Base-by-base conservation (phyloP, 1,284 basidiomycete genomes). In the Pascua guehoae region DNA sequence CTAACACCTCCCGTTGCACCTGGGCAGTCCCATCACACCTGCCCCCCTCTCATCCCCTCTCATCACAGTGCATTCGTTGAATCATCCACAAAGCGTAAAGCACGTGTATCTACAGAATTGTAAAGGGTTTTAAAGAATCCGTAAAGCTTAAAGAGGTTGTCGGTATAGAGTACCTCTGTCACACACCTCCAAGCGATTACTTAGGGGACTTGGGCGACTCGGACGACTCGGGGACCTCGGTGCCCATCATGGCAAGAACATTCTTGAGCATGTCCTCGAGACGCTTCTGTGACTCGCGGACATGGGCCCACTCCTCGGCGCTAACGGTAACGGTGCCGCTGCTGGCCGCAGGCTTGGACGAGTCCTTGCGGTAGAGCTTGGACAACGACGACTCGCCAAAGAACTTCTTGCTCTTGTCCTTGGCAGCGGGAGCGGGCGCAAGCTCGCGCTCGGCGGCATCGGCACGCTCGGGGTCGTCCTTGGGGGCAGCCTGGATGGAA, bases 221-320 rank as follows among this genome's bases (percentile, higher is more conserved):
- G 24, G 24, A 7, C 24, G 24, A 32, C 24, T 32, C 24, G 4
- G 24, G 24, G 7, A 32, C 24, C 24, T 50, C 49, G 8, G 42
- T 40, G 17, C 58, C 58, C 32, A 52, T 49, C 9, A 56, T 47
- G 1, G 67, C 62, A 14, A 70, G 45, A 12, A 70, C 46, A 54
- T 64, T 68, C 8, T 55, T 52, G 47, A 75, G 57, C 60, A 75
- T 62, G 49, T 64, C 65, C 61, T 75, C 74, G 55, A 73, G 66
- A 43, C 72, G 61, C 52, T 64, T 54, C 60, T 71, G 73, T 46
- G 61, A 59, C 42, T 62, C 65, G 47, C 61, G 64, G 48, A 74
- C 56, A 46, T 64, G 65, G 44, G 61, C 63, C 54, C 73, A 59
- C 56, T 71, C 72, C 46, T 57, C 62, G 14, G 49, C 49, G 15